These are phyloP conservation scores for Capsicum pubescens DNA, from an alignment of 257 asterid species.

Conservation along the genomic window DNA sequence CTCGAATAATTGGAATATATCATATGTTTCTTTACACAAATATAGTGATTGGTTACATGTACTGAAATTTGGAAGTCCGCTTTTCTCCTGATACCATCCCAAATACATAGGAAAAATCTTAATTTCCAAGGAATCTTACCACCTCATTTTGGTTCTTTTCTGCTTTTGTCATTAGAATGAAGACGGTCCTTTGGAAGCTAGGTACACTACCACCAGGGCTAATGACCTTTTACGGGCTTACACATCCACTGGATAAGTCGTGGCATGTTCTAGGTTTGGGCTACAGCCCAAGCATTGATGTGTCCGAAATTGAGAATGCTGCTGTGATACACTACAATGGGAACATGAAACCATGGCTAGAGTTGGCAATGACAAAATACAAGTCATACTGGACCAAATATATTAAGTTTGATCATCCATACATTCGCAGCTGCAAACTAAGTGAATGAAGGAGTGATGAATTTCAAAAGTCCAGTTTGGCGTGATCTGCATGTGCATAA, in stretches of 20 bases:
- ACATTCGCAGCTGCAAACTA: constrained; percentile 69
- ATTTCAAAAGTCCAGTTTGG: background rate
- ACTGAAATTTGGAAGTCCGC: background rate
- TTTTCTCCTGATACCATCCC: background rate
- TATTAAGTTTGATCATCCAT: constrained; percentile 82
- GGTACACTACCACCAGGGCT: constrained; percentile 98
- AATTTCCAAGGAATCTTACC: background rate
- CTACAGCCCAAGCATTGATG: constrained; percentile 83
- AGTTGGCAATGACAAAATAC: constrained; percentile 93
- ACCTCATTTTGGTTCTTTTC: background rate
- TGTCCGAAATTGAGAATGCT: constrained; percentile 80
- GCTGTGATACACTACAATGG: constrained; percentile 96
- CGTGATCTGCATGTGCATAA: background rate
- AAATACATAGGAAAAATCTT: background rate
- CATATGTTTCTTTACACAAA: background rate
- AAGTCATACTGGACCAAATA: constrained; percentile 87
- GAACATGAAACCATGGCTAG: constrained; percentile 99
- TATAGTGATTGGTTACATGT: background rate
- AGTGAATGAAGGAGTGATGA: constrained; percentile 52
- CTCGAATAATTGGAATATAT: background rate
- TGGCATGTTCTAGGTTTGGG: constrained; percentile 99
- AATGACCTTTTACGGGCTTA: constrained; percentile 92
- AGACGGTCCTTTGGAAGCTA: constrained; percentile 92
- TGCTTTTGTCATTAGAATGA: constrained; percentile 61
- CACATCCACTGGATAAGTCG: constrained; percentile 90